Evolutionary conservation across 768 basidiomycete genomes (phyloP), one percentile per base, ranked within the genome.

Genomic region (Mycena kentingensis): DNA sequence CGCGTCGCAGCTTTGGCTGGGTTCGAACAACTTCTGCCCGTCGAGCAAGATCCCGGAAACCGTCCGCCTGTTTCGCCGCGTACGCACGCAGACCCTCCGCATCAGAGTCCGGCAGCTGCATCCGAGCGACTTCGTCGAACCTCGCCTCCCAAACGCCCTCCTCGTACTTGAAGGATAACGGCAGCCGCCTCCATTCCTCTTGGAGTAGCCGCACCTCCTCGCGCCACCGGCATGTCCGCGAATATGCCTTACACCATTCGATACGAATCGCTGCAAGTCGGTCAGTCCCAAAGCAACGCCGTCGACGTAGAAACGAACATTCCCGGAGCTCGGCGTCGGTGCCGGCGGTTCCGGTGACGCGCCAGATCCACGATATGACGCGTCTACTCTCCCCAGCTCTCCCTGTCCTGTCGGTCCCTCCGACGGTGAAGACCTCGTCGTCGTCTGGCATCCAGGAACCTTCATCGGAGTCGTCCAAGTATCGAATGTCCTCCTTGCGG

Each of bases 191-290:
- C 21, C 42, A 39, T 22, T 53, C 60, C 21, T 41, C 57, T 4
- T 25, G 8, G 32, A 57, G n/a, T 3, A 60, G 36, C 3, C 18
- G 13, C 2, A 50, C 36, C 32, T 61, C 53, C 21, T 60, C 60
- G 2, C 22, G 28, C 52, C 57, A 60, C 5, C 46, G 46, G 11
- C 32, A 18, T 0, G 26, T 19, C 3, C 35, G 45, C 7, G 42
- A 46, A 10, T n/a, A 51, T 2, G 56, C 46, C 32, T 57, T 51
- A 10, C 35, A 48, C 46, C 49, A 60, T 25, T 60, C 58, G 13
- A 60, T 37, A 13, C 18, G 39, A 7, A 57, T 28, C 1, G 50
- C 58, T 60, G 16, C n/a, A 4, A 15, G 12, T 26, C 5, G 29
- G 19, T 24, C 19, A 31, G 8, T 15, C n/a, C 28, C 21, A 18